A percentile compares a stretch with the other conserved stretches of the same genome.
These are phyloP conservation scores for Penicillium sp. DNA, from an alignment of 2,329 filamentous ascomycete species.

Conservation along the genomic window DNA sequence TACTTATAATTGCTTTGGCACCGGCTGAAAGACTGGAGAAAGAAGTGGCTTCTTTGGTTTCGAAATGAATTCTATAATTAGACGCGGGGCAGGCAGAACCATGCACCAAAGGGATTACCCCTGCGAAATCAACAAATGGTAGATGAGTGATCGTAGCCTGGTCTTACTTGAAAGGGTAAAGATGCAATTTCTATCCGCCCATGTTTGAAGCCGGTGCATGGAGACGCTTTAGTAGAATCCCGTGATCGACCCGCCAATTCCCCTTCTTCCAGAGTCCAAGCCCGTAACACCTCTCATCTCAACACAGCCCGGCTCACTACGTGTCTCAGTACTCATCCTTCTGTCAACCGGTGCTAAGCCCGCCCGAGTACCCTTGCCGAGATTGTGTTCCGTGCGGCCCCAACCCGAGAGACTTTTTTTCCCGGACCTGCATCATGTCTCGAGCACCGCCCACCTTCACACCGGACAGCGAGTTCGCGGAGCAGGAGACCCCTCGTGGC, in stretches of 20 bases:
- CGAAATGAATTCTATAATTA: background rate
- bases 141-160: background rate
- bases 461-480: slow-evolving; percentile 32
- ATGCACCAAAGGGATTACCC: background rate
- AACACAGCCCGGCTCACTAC: background rate
- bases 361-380: background rate
- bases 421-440: slow-evolving; percentile 9
- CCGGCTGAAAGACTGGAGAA: background rate
- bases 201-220: background rate
- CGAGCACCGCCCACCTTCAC: slow-evolving; percentile 27
- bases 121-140: background rate
- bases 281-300: background rate
- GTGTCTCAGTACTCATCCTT: background rate
- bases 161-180: background rate
- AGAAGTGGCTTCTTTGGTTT: background rate
- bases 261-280: background rate
- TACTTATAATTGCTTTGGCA: background rate
- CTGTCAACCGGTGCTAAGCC: background rate
- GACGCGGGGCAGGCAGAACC: background rate
- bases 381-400: background rate
- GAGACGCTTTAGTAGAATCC: slow-evolving; percentile 3
- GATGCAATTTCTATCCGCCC: background rate
- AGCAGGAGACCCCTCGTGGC: slow-evolving; percentile 33
- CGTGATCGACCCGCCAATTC: slow-evolving; percentile 16
- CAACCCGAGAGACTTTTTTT: background rate